Conservation (phyloP, 768 basidiomycete genomes). For the Boletellus ananas region DNA sequence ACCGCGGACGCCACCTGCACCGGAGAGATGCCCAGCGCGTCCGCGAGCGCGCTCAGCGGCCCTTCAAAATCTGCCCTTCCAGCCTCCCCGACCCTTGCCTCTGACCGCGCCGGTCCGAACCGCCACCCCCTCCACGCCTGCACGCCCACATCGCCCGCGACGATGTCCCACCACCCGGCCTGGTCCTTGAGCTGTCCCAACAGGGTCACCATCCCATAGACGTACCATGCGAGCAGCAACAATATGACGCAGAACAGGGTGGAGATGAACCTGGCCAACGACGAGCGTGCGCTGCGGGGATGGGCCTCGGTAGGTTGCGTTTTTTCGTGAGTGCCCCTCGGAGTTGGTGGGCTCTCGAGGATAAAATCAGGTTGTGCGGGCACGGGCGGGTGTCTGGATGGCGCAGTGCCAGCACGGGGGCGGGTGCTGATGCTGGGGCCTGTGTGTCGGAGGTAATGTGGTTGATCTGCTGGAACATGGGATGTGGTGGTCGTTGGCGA, state of each 20-base stretch:
- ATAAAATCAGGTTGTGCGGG: not conserved
- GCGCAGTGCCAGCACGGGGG: not conserved
- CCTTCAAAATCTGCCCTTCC: slow-evolving; percentile 42
- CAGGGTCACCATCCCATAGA: slow-evolving; percentile 41
- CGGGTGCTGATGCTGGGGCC: slow-evolving; percentile 16
- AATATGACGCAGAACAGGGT: slow-evolving; percentile 39
- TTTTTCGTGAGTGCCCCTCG: not conserved
- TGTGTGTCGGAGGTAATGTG: slow-evolving; percentile 15
- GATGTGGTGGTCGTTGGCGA: slow-evolving; percentile 11
- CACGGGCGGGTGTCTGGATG: slow-evolving; percentile 1
- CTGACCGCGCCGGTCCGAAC: slow-evolving; percentile 4
- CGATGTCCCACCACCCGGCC: slow-evolving; percentile 53
- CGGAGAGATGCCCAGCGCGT: slow-evolving; percentile 57
- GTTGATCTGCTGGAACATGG: slow-evolving; percentile 6
- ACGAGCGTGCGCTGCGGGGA: not conserved
- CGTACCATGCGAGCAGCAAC: slow-evolving; percentile 47
- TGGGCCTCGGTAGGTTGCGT: not conserved
- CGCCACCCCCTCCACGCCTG: not conserved
- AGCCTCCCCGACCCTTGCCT: not conserved
- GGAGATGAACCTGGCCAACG: slow-evolving; percentile 45
- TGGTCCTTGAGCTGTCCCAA: slow-evolving; percentile 47
- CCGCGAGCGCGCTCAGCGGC: slow-evolving; percentile 56
- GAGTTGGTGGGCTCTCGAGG: not conserved
- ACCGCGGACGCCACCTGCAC: slow-evolving; percentile 62
- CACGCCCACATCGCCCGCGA: slow-evolving; percentile 3